Base-by-base conservation (phyloP, 2,329 filamentous ascomycete species). In the Alternaria consortialis region DNA sequence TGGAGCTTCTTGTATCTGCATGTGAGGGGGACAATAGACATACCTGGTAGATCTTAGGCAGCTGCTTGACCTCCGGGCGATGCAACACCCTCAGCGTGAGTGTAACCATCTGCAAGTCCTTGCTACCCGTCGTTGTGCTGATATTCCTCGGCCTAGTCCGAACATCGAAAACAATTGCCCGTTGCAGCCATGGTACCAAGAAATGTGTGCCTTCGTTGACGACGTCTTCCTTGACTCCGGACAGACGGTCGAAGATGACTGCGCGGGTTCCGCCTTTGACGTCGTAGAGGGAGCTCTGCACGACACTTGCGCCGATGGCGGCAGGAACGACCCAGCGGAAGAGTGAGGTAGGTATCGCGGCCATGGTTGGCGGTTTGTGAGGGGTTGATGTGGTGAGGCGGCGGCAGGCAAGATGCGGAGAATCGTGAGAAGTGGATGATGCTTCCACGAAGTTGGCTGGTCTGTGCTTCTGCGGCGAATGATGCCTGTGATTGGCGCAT, bases 101-200 rank as follows among this genome's bases (percentile, higher is more conserved):
- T 86, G 93, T 97, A 76, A 99, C 95, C 95, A 99, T 99, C 85
- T 99, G 95, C 86, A 99, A 82, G 84, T 99, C 95, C 88, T 99
- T 99, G 87, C 91, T 94, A 60, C 95, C 95, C 12, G 95, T 99
- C 25, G 95, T 99, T 29, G 95, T 99, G 69, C 91, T 92, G 79
- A 99, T 98, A 80, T 97, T 98, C 78, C 95, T 88, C 64, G 95
- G 95, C 87, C 97, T 96, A 59, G 96, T 99, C 67, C 95, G 90
- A 69, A 99, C 95, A 84, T 99, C 95, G 80, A 97, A 99, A 79
- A 97, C 86, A 83, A 99, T 93, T 73, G 91, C 92, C 81, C 89
- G 91, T 82, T 99, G 95, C 79, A 99, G 83, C 95, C 95, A 99
- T 7, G 95, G 95, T 37, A 99, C 82, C 56, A 99, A 84, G 81